Evolutionary conservation across 306 rosid genomes (phyloP).

Genomic region (Pterocarpus santalinus): DNA sequence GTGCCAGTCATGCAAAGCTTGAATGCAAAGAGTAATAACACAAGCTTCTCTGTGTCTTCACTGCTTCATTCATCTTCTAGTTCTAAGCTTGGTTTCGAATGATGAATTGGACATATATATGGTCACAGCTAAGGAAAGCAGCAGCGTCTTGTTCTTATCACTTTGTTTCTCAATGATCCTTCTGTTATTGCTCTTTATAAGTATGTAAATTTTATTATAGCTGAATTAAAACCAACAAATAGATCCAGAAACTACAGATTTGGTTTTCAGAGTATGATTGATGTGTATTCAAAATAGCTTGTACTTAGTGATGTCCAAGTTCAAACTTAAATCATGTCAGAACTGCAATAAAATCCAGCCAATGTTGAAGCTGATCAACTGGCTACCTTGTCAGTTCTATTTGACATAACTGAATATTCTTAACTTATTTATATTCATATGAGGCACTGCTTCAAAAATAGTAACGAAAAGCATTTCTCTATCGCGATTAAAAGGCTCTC

Average conservation of each 20-base stretch:
- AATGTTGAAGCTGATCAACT: conserved; percentile 12
- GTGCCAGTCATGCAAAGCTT: conserved; percentile 56
- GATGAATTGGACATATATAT: conserved; percentile 34
- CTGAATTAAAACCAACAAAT: conserved; percentile 49
- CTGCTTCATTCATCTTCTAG: conserved; percentile 64
- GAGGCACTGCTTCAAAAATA: conserved; percentile 3
- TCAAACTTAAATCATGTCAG: conserved; percentile 42
- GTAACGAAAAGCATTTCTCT: background rate
- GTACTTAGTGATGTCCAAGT: conserved; percentile 40
- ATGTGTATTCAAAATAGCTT: conserved; percentile 42
- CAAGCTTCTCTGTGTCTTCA: conserved; percentile 81
- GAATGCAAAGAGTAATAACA: conserved; percentile 64
- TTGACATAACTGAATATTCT: background rate
- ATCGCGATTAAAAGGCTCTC: too few relatives aligned
- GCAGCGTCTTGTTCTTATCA: conserved; percentile 31
- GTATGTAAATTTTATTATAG: conserved; percentile 51
- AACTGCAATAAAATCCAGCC: conserved; percentile 48
- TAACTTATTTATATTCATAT: background rate
- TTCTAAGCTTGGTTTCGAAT: conserved; percentile 51
- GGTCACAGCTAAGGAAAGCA: conserved; percentile 17
- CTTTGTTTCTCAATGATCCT: conserved; percentile 38
- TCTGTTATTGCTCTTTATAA: conserved; percentile 38
- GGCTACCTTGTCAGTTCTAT: background rate
- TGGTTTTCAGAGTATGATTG: conserved; percentile 45
- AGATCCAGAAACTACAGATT: conserved; percentile 42